These are phyloP conservation scores for Pestalotiopsis sp. DNA, from an alignment of 2,329 filamentous ascomycete genomes.

Conservation along the genomic window DNA sequence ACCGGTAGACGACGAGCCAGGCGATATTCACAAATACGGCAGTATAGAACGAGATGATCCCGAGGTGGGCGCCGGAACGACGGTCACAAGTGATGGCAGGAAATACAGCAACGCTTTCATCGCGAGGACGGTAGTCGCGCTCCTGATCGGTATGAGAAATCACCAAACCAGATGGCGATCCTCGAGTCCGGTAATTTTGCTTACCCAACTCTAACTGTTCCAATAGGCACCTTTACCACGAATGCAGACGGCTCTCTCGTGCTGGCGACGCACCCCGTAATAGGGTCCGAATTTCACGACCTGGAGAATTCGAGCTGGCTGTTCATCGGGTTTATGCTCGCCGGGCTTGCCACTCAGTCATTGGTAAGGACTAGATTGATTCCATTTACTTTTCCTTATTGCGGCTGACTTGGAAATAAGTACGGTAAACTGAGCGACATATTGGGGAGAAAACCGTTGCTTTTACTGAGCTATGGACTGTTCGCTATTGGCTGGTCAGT, in stretches of 20 bases:
- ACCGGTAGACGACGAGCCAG: not conserved
- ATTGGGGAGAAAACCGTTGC: slow-evolving; percentile 25
- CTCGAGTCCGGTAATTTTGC: too few relatives aligned
- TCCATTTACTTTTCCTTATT: too few relatives aligned
- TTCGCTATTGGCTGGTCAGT: slow-evolving; percentile 27
- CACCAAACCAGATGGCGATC: not conserved
- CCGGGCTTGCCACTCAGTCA: slow-evolving; percentile 51
- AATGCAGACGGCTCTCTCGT: slow-evolving; percentile 66
- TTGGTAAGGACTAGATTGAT: slow-evolving; percentile 37
- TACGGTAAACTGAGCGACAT: slow-evolving; percentile 31
- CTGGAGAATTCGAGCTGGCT: slow-evolving; percentile 59
- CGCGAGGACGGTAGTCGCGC: slow-evolving; percentile 18
- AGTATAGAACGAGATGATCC: not conserved
- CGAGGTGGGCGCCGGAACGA: not conserved
- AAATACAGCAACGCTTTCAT: slow-evolving; percentile 21
- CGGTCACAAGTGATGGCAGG: not conserved
- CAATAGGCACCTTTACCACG: slow-evolving; percentile 57
- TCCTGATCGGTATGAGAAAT: slow-evolving; percentile 19
- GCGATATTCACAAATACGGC: slow-evolving; percentile 6
- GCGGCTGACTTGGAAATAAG: slow-evolving; percentile 13
- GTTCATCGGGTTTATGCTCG: slow-evolving; percentile 52
- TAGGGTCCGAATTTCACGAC: slow-evolving; percentile 60
- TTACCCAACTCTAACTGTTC: too few relatives aligned
- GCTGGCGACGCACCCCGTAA: slow-evolving; percentile 63
- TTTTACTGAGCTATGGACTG: slow-evolving; percentile 27